phyloP scores from a whole-genome alignment of 2,329 filamentous ascomycete species.

The Trichoderma guizhouense region DNA sequence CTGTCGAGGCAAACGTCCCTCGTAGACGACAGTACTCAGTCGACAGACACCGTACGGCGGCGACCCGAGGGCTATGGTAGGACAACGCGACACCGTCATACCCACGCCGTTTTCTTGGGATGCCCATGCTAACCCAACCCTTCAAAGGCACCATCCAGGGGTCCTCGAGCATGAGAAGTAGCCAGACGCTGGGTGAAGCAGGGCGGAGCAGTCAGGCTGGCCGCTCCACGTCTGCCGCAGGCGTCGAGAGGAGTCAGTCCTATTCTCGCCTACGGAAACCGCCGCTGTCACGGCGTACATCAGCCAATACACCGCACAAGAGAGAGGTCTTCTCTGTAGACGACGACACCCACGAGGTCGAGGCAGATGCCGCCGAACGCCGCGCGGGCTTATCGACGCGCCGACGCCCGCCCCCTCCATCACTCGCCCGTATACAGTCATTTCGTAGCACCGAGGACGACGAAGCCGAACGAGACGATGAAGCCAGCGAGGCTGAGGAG shows the following conservation, averaged over 20 bases:
- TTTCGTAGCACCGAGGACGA: conserved; percentile 24
- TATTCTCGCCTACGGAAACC: conserved; percentile 64
- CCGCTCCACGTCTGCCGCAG: conserved; percentile 41
- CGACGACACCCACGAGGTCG: conserved; percentile 78
- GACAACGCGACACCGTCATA: conserved; percentile 19
- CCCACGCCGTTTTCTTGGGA: background rate
- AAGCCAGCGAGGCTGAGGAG: conserved; percentile 23
- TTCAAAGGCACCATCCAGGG: conserved; percentile 28
- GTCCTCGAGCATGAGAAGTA: conserved; percentile 27
- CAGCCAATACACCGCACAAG: conserved; percentile 74
- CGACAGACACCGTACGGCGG: conserved; percentile 58
- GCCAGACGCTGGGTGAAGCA: conserved; percentile 36
- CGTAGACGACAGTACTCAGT: conserved; percentile 48
- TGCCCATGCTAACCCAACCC: conserved; percentile 1
- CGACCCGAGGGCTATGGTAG: conserved; percentile 58
- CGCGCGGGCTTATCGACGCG: conserved; percentile 37
- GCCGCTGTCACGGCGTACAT: conserved; percentile 66
- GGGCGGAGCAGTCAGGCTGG: conserved; percentile 31
- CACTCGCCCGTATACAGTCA: conserved; percentile 44
- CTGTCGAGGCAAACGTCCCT: conserved; percentile 35
- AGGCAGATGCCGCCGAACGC: conserved; percentile 58
- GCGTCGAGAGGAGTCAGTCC: conserved; percentile 47
- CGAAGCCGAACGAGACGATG: conserved; percentile 20
- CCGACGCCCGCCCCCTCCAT: conserved; percentile 33
- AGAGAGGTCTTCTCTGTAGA: conserved; percentile 89